Evolutionary conservation across 2,329 filamentous ascomycete species (phyloP).

Genomic region (Alternaria arborescens): DNA sequence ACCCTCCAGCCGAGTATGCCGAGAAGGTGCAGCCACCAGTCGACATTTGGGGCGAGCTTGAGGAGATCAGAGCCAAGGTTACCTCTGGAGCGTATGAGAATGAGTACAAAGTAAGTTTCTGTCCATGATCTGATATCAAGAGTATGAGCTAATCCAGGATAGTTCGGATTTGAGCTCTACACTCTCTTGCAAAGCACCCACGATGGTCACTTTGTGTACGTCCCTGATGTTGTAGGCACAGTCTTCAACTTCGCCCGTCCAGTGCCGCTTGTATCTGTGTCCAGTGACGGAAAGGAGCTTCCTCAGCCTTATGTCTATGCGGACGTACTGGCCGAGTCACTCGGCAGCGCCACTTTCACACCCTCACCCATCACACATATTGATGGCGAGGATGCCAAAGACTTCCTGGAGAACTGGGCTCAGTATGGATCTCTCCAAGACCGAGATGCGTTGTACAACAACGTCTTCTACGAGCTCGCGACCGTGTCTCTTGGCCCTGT

Average conservation of each 20-base stretch:
- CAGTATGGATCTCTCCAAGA: conserved; percentile 63
- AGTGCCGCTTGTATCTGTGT: conserved; percentile 67
- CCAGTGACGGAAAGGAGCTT: conserved; percentile 58
- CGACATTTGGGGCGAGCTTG: conserved; percentile 53
- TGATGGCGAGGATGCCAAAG: conserved; percentile 64
- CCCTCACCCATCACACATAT: conserved; percentile 64
- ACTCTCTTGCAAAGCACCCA: conserved; percentile 63
- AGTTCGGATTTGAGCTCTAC: conserved; percentile 48
- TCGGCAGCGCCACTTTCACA: conserved; percentile 52
- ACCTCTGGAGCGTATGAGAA: conserved; percentile 48
- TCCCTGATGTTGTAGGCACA: conserved; percentile 62
- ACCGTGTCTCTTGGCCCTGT: conserved; percentile 53
- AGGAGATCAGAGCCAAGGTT: conserved; percentile 52
- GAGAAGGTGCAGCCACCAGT: conserved; percentile 56
- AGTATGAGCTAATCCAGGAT: conserved; percentile 10
- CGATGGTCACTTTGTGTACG: conserved; percentile 70
- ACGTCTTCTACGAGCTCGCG: conserved; percentile 57
- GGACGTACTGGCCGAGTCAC: conserved; percentile 55
- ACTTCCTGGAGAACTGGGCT: conserved; percentile 59
- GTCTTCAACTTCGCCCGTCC: conserved; percentile 62
- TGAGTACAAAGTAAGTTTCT: conserved; percentile 50
- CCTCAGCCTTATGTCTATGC: conserved; percentile 66
- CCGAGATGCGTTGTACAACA: conserved; percentile 65
- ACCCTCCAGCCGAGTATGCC: conserved; percentile 57
- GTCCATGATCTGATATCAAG: neutral